Percentiles rank a stretch among this genome's conserved stretches.
Evolutionary conservation across 306 rosid genomes (phyloP).

Genomic region (Rosa lucieae): DNA sequence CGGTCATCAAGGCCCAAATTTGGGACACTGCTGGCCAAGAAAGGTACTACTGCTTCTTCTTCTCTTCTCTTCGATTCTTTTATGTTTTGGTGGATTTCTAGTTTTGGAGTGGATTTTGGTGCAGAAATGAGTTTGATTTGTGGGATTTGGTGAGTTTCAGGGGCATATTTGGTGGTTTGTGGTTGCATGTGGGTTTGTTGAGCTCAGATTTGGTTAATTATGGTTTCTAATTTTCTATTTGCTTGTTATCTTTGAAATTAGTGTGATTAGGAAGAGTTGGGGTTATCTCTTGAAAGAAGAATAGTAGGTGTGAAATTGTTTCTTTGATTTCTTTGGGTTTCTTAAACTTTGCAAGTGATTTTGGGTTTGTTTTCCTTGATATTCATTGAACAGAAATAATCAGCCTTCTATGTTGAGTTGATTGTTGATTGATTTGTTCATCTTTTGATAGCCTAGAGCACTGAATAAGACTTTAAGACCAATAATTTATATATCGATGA

Average conservation of each 20-base stretch:
- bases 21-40: conserved; percentile 99
- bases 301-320: not conserved
- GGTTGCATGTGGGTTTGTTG: not conserved
- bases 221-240: not conserved
- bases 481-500: not conserved
- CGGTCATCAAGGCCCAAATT: conserved; percentile 93
- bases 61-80: conserved; percentile 10
- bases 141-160: conserved; percentile 6
- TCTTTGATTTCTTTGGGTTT: not conserved
- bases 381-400: not conserved
- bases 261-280: conserved; percentile 23
- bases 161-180: conserved; percentile 7
- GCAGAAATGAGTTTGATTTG: conserved; percentile 1
- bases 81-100: not conserved
- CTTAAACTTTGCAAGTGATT: no score
- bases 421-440: not conserved
- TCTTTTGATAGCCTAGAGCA: not conserved
- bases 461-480: not conserved
- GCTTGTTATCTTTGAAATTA: conserved; percentile 5
- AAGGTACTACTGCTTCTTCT: conserved; percentile 44
- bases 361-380: not conserved
- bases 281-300: no score
- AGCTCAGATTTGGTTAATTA: conserved; percentile 24
- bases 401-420: not conserved
- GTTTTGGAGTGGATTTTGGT: not conserved